Base-by-base conservation (phyloP, 495 filamentous ascomycete genomes). In the Astrocystis sublimbata region DNA sequence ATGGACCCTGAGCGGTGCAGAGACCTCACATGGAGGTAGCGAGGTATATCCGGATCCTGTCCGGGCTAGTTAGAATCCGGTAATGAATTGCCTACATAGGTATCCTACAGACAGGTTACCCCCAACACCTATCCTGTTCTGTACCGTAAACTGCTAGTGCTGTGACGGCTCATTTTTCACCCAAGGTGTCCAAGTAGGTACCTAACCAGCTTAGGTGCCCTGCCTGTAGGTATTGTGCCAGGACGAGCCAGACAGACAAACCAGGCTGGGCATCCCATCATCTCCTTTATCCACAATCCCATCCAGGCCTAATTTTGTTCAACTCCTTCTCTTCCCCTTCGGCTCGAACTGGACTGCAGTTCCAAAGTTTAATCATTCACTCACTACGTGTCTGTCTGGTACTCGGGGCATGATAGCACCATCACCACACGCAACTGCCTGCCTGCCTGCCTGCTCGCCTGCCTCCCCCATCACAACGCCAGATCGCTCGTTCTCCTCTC, bases 281-380 rank as follows among this genome's bases (percentile, higher is more conserved):
- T 52, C 60, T 62, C 60, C 60, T 62, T 62, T 62, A 62, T 62
- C 60, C 60, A 62, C 60, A 62, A 62, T 62, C 47, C 51, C 41
- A 23, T 62, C 60, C 58, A 17, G 49, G 60, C 30, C 60, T 62
- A 43, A 62, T 62, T 62, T 62, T 53, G 30, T 62, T 62, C 60
- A 30, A 62, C 60, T 62, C 51, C 60, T 62, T 62, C 60, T 55
- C 41, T 56, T 40, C 60, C n/a, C 42, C 60, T 49, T 36, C 60
- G 28, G 33, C 60, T 49, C 40, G 54, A 57, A 33, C 54, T 49
- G 43, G n/a, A 49, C 56, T 47, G 60, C 41, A 49, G 50, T 45
- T 62, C 49, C 33, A 41, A 49, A n/a, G n/a, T n/a, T n/a, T n/a
- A n/a, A n/a, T n/a, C n/a, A n/a, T n/a, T n/a, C 51, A 55, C 49